A percentile compares a stretch with the other conserved stretches of the same genome.
These are phyloP conservation scores for Skeletonema costatum DNA, from an alignment of 108 stramenopile species.

Conservation along the genomic window DNA sequence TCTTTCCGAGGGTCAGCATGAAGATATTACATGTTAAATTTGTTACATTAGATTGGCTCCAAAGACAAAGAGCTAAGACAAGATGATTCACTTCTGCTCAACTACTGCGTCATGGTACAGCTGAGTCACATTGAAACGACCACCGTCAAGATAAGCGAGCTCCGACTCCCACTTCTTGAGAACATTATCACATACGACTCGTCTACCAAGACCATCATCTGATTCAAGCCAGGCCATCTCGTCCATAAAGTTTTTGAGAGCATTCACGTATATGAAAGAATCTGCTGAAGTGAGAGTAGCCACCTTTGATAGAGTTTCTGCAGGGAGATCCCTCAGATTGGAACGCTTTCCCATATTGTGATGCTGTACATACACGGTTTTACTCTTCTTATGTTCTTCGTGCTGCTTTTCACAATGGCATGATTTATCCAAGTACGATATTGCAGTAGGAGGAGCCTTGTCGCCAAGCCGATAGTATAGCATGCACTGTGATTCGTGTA, in stretches of 20 bases:
- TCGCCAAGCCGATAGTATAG: conserved; percentile 1
- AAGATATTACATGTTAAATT: too few species aligned
- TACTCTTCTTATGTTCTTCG: neutral
- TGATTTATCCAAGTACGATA: conserved; percentile 4
- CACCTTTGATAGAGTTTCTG: neutral
- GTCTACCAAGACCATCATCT: conserved; percentile 3
- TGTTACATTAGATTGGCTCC: too few species aligned
- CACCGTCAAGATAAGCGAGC: conserved; percentile 6
- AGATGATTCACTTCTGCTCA: too few species aligned
- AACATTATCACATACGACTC: conserved; percentile 13
- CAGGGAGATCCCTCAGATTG: neutral
- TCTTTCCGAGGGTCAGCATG: too few species aligned
- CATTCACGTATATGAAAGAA: neutral
- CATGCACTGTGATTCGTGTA: conserved; percentile 16
- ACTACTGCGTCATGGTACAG: conserved; percentile 15
- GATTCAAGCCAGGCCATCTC: conserved; percentile 27
- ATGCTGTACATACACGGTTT: conserved; percentile 4
- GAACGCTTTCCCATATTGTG: neutral
- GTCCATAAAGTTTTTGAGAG: conserved; percentile 3
- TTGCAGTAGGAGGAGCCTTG: neutral
- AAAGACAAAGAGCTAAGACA: too few species aligned
- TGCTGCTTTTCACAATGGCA: neutral
- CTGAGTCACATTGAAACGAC: conserved; percentile 8
- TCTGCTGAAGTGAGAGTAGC: conserved; percentile 5
- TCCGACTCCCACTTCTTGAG: conserved; percentile 6